Conservation (phyloP, 1,284 basidiomycete genomes). For the Entoloma clypeatum region DNA sequence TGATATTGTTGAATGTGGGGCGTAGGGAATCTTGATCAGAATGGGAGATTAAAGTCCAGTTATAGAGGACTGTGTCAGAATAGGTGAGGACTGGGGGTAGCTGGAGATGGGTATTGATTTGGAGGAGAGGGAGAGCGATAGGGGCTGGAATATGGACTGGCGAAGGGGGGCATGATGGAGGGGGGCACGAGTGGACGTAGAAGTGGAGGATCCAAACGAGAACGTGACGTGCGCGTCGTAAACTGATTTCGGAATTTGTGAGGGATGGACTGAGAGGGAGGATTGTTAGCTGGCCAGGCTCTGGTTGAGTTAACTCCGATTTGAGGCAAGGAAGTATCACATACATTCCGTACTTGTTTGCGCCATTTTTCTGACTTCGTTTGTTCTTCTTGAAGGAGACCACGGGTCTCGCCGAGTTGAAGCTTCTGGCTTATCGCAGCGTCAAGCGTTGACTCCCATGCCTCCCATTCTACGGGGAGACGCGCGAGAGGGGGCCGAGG, state of each 20-base stretch:
- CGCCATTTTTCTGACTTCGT: constrained; percentile 60
- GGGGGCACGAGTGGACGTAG: constrained; percentile 77
- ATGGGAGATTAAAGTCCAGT: constrained; percentile 58
- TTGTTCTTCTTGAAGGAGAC: constrained; percentile 42
- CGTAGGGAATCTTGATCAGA: constrained; percentile 13
- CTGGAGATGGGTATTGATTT: constrained; percentile 75
- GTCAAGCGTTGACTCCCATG: constrained; percentile 67
- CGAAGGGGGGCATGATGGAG: too few species aligned
- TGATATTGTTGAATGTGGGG: constrained; percentile 47
- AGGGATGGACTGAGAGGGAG: constrained; percentile 50
- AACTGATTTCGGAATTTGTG: constrained; percentile 53
- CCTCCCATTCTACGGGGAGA: constrained; percentile 57
- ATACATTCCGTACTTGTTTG: constrained; percentile 51
- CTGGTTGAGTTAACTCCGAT: background rate
- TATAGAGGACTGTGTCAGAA: constrained; percentile 90
- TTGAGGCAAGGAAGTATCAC: constrained; percentile 20
- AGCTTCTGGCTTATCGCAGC: constrained; percentile 48
- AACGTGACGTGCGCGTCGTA: constrained; percentile 82
- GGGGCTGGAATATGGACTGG: constrained; percentile 63
- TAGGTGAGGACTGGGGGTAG: constrained; percentile 90
- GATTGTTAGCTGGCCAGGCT: constrained; percentile 37
- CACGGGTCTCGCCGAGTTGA: constrained; percentile 50
- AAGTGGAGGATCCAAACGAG: constrained; percentile 85
- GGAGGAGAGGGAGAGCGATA: constrained; percentile 74
- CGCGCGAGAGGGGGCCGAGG: constrained; percentile 68